These are phyloP conservation scores for Ustilago loliicola DNA, from an alignment of 1,284 basidiomycete species.

Conservation along the genomic window DNA sequence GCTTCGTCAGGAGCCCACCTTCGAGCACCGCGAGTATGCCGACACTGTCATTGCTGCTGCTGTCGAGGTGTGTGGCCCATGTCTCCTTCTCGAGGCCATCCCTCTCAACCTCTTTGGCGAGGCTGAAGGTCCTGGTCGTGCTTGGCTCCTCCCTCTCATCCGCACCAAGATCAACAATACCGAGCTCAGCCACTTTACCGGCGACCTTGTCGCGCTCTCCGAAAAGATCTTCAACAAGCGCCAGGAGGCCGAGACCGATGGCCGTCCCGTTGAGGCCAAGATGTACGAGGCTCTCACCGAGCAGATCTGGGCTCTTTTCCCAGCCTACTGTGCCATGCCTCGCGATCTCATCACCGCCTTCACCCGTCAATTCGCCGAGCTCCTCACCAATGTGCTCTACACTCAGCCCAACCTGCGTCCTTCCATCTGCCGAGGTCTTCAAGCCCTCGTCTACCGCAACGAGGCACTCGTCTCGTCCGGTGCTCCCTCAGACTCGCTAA, in stretches of 20 bases:
- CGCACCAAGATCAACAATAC: conserved; percentile 82
- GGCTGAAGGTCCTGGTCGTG: conserved; percentile 76
- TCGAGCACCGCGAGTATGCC: conserved; percentile 90
- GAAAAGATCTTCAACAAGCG: conserved; percentile 84
- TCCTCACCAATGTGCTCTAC: conserved; percentile 92
- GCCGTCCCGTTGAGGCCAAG: conserved; percentile 82
- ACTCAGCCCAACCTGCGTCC: conserved; percentile 86
- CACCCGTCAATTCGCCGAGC: conserved; percentile 70
- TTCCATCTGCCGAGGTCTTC: conserved; percentile 84
- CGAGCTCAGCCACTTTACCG: conserved; percentile 85
- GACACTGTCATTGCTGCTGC: conserved; percentile 85
- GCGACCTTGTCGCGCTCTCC: conserved; percentile 91
- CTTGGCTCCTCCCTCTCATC: conserved; percentile 92
- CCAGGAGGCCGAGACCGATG: conserved; percentile 79
- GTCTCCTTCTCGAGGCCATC: conserved; percentile 80
- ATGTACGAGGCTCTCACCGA: conserved; percentile 92
- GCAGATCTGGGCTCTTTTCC: conserved; percentile 85
- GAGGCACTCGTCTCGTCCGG: conserved; percentile 72
- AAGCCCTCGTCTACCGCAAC: conserved; percentile 83
- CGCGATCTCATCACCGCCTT: conserved; percentile 77
- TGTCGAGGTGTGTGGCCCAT: conserved; percentile 88
- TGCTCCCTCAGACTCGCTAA: conserved; percentile 73
- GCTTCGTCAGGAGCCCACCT: conserved; percentile 82
- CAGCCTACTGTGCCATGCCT: conserved; percentile 80
- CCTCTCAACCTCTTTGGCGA: conserved; percentile 81